Conservation (phyloP, 768 basidiomycete genomes). For the Pleurotus ostreatus region DNA sequence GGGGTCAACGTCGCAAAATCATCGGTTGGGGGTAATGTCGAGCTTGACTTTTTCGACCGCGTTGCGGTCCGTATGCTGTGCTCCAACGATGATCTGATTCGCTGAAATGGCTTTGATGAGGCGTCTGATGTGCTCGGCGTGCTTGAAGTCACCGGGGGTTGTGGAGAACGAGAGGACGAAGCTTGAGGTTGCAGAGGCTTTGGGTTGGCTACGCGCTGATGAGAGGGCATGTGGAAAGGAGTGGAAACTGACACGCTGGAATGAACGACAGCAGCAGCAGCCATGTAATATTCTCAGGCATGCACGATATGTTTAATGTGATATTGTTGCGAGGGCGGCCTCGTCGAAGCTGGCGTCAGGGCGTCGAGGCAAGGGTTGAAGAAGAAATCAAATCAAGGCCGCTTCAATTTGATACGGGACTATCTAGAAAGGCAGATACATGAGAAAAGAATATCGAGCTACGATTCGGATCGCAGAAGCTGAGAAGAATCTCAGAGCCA, state of each 20-base stretch:
- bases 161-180: conserved; percentile 41
- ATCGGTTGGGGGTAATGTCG: conserved; percentile 24
- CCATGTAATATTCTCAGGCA: conserved; percentile 31
- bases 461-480: conserved; percentile 6
- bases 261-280: conserved; percentile 34
- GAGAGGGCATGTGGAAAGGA: conserved; percentile 45
- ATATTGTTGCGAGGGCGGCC: not conserved
- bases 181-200: conserved; percentile 27
- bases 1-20: conserved; percentile 41
- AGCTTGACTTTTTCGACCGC: conserved; percentile 42
- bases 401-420: not conserved
- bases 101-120: conserved; percentile 52
- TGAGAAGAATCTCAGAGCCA: not conserved
- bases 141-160: conserved; percentile 26
- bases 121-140: conserved; percentile 31
- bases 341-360: not conserved
- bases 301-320: not conserved
- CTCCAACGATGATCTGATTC: conserved; percentile 63
- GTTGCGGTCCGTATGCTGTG: conserved; percentile 64
- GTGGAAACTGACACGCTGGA: conserved; percentile 34
- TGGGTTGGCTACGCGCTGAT: conserved; percentile 29
- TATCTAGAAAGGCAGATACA: conserved; percentile 4
- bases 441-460: not conserved
- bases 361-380: not conserved
- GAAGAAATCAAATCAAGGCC: conserved; percentile 1